These are phyloP conservation scores for Stramenopiles sp. DNA, from an alignment of 352 stramenopile genomes.

Conservation along the genomic window DNA sequence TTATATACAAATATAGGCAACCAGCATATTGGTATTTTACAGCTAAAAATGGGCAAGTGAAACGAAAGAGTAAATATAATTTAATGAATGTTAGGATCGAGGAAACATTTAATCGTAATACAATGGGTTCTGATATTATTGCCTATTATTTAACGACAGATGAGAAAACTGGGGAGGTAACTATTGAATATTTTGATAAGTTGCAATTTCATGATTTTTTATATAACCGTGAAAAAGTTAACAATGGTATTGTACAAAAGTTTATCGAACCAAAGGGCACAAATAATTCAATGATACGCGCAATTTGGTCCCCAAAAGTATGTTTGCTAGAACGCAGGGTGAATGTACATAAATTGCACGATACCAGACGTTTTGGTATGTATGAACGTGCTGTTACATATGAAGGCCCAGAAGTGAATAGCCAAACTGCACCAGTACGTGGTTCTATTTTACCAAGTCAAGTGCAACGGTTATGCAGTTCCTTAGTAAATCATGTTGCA, in stretches of 20 bases:
- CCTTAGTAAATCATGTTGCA: slow-evolving; percentile 70
- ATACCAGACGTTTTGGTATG: slow-evolving; percentile 63
- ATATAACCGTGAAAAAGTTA: slow-evolving; percentile 60
- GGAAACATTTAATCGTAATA: slow-evolving; percentile 68
- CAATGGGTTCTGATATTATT: slow-evolving; percentile 51
- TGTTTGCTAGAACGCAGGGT: slow-evolving; percentile 71
- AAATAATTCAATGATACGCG: slow-evolving; percentile 55
- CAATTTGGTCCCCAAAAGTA: slow-evolving; percentile 82
- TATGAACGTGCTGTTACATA: slow-evolving; percentile 83
- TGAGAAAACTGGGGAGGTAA: no score
- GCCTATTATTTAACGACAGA: slow-evolving; percentile 57
- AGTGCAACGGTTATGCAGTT: slow-evolving; percentile 69
- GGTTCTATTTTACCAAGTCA: slow-evolving; percentile 62
- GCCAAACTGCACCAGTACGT: slow-evolving; percentile 47
- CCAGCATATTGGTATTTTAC: slow-evolving; percentile 86
- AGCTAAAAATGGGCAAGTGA: slow-evolving; percentile 47
- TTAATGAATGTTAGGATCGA: slow-evolving; percentile 73
- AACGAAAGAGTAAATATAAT: slow-evolving; percentile 70
- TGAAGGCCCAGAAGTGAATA: slow-evolving; percentile 67
- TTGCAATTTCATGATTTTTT: slow-evolving; percentile 66
- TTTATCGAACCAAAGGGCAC: slow-evolving; percentile 78
- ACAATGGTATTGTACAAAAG: slow-evolving; percentile 73
- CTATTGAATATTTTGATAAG: slow-evolving; percentile 77
- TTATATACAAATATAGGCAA: slow-evolving; percentile 74
- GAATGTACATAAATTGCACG: slow-evolving; percentile 65